These are phyloP conservation scores for Ceratocystis destructans DNA, from an alignment of 2,329 filamentous ascomycete genomes.

Conservation along the genomic window DNA sequence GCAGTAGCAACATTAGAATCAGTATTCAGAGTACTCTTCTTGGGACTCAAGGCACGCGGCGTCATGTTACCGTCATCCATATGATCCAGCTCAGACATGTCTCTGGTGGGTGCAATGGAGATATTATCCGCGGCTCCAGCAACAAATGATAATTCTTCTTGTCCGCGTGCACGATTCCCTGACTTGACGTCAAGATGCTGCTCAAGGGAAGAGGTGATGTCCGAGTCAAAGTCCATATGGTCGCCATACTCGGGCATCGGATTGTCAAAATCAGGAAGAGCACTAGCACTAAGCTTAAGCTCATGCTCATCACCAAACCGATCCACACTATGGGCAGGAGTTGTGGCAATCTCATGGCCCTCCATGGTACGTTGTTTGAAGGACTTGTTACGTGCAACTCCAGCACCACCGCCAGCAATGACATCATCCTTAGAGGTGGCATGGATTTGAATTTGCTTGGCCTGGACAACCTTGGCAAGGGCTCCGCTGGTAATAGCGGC, in stretches of 20 bases:
- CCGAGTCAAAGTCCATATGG: slow-evolving; percentile 47
- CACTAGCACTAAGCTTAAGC: slow-evolving; percentile 51
- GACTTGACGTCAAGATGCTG: slow-evolving; percentile 41
- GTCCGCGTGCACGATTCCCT: slow-evolving; percentile 20
- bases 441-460: slow-evolving; percentile 27
- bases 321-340: slow-evolving; percentile 46
- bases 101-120: slow-evolving; percentile 11
- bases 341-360: slow-evolving; percentile 40
- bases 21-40: slow-evolving; percentile 26
- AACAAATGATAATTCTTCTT: slow-evolving; percentile 17
- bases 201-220: slow-evolving; percentile 75
- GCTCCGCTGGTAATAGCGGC: slow-evolving; percentile 44
- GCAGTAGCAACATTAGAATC: slow-evolving; percentile 43
- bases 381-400: slow-evolving; percentile 46
- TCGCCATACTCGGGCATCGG: slow-evolving; percentile 69
- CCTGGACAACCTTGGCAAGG: slow-evolving; percentile 39
- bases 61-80: slow-evolving; percentile 33
- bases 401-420: slow-evolving; percentile 26
- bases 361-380: slow-evolving; percentile 52
- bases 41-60: slow-evolving; percentile 27
- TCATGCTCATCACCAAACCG: slow-evolving; percentile 33
- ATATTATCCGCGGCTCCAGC: slow-evolving; percentile 17
- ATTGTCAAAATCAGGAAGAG: slow-evolving; percentile 53
- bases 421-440: slow-evolving; percentile 25
- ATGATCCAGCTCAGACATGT: neutral